Conservation (phyloP, 1,284 basidiomycete species). For the Heterobasidion occidentale region DNA sequence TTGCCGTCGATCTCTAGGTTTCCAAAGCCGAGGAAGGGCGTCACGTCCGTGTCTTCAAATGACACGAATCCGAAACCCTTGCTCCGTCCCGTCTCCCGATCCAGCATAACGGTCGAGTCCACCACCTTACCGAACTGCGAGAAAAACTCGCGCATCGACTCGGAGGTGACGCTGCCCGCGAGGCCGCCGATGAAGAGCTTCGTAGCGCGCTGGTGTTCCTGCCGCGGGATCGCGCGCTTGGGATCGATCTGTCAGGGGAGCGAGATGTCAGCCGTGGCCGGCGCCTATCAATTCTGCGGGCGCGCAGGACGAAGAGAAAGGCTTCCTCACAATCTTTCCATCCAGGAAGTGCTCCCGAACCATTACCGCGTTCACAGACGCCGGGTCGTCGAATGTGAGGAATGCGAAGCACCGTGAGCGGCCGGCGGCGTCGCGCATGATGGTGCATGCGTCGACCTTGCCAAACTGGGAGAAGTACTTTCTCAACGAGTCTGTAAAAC, state of each 20-base stretch:
- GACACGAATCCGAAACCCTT: conserved; percentile 99
- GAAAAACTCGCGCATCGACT: conserved; percentile 90
- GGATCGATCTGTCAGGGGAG: conserved; percentile 82
- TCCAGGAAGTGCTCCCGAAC: conserved; percentile 85
- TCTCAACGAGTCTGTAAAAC: conserved; percentile 63
- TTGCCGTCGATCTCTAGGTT: conserved; percentile 91
- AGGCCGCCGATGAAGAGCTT: conserved; percentile 96
- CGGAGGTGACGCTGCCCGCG: conserved; percentile 85
- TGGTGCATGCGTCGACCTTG: conserved; percentile 86
- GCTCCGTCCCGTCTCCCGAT: conserved; percentile 90
- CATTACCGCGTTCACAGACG: conserved; percentile 87
- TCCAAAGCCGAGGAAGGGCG: conserved; percentile 77
- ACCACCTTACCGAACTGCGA: conserved; percentile 88
- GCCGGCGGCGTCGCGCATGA: conserved; percentile 90
- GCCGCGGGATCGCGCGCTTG: conserved; percentile 95
- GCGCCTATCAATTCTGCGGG: neutral
- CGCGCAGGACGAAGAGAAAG: neutral
- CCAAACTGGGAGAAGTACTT: conserved; percentile 89
- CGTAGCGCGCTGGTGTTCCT: conserved; percentile 86
- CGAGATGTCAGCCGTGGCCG: neutral
- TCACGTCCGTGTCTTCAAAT: conserved; percentile 85
- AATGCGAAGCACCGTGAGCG: conserved; percentile 93
- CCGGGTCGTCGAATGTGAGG: conserved; percentile 83
- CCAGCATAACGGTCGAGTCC: conserved; percentile 98
- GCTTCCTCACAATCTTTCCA: conserved; percentile 71